Evolutionary conservation across 1,139 yeast genomes (phyloP).

Genomic region (Wickerhamomyces sp.): DNA sequence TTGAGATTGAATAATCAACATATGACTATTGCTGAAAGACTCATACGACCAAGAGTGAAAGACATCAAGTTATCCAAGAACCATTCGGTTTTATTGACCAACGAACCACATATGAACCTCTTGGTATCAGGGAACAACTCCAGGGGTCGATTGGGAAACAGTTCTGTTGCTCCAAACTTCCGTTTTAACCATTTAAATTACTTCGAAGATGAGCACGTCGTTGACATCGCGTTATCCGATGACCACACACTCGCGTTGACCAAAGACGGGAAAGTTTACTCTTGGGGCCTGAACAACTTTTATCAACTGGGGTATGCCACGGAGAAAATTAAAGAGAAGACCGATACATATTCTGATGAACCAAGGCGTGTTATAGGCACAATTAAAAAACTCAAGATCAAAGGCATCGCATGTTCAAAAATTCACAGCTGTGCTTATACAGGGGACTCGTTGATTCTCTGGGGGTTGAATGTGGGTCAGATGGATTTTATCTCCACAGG

Average conservation of each 20-base stretch:
- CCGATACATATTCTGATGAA: conserved; percentile 24
- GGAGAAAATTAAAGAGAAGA: conserved; percentile 27
- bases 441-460: conserved; percentile 46
- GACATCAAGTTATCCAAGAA: conserved; percentile 47
- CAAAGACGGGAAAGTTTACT: conserved; percentile 44
- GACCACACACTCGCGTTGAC: conserved; percentile 64
- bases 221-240: conserved; percentile 48
- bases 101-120: conserved; percentile 40
- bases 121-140: conserved; percentile 65
- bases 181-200: conserved; percentile 34
- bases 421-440: conserved; percentile 63
- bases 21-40: conserved; percentile 22
- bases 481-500: conserved; percentile 51
- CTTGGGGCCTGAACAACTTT: conserved; percentile 75
- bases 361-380: conserved; percentile 47
- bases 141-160: conserved; percentile 67
- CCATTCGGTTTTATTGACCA: conserved; percentile 59
- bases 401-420: conserved; percentile 64
- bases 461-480: conserved; percentile 90
- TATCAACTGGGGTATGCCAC: conserved; percentile 61
- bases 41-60: conserved; percentile 37
- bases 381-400: conserved; percentile 36
- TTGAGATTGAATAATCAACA: conserved; percentile 25
- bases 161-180: conserved; percentile 33
- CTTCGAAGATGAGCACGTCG: conserved; percentile 32